A percentile compares a stretch with the other conserved stretches of the same genome.
Conservation (phyloP, 2,329 filamentous ascomycete genomes). For the Pestalotiopsis sp. region DNA sequence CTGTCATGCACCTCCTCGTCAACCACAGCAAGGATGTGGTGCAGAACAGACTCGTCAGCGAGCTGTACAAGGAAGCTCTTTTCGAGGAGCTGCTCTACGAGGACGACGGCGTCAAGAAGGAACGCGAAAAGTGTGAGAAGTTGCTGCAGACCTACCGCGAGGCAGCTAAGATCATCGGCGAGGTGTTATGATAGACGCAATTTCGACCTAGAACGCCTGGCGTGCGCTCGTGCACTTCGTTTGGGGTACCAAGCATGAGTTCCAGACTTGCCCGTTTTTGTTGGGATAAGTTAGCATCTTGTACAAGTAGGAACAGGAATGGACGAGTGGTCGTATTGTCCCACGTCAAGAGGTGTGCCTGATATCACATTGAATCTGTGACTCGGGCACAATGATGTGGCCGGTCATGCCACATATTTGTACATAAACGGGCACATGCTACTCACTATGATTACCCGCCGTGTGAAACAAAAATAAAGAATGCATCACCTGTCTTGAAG, state of each 20-base stretch:
- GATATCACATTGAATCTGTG: no score
- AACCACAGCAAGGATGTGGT: slow-evolving; percentile 98
- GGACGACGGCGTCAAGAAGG: slow-evolving; percentile 95
- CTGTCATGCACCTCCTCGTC: slow-evolving; percentile 96
- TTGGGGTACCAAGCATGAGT: not conserved
- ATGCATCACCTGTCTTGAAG: slow-evolving; percentile 5
- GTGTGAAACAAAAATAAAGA: slow-evolving; percentile 1
- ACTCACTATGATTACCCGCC: slow-evolving; percentile 1
- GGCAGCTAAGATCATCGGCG: slow-evolving; percentile 96
- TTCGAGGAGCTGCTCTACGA: slow-evolving; percentile 96
- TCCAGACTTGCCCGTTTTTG: not conserved
- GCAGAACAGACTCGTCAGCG: slow-evolving; percentile 93
- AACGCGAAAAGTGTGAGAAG: slow-evolving; percentile 98
- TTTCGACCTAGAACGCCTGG: slow-evolving; percentile 5
- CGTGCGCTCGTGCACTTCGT: not conserved
- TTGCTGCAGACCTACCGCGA: slow-evolving; percentile 94
- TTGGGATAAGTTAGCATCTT: not conserved
- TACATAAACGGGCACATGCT: slow-evolving; percentile 13
- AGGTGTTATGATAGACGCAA: slow-evolving; percentile 67
- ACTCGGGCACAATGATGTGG: not conserved
- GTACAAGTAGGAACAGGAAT: slow-evolving; percentile 6
- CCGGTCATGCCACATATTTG: slow-evolving; percentile 2
- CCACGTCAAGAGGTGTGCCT: not conserved
- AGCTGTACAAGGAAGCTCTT: slow-evolving; percentile 87
- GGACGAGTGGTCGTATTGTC: not conserved